Evolutionary conservation across 345 rosid genomes (phyloP).

Genomic region (Acer yangbiense): DNA sequence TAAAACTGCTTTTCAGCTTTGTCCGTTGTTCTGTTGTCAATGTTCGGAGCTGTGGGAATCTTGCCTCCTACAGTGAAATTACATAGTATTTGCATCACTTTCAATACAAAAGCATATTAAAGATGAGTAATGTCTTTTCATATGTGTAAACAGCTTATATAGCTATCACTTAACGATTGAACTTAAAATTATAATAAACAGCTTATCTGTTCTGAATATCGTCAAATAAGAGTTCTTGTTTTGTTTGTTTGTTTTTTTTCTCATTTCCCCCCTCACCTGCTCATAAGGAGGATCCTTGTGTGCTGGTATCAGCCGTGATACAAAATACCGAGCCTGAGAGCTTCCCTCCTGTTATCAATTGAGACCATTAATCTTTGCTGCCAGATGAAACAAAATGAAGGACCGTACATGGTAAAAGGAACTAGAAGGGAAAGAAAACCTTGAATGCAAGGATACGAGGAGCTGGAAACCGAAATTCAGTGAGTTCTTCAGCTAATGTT

Average conservation of each 20-base stretch:
- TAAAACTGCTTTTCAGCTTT: slow-evolving; percentile 79
- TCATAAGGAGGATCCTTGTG: slow-evolving; percentile 99
- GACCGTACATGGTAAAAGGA: background rate
- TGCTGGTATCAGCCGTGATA: slow-evolving; percentile 89
- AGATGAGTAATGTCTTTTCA: background rate
- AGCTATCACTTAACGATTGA: background rate
- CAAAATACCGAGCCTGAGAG: slow-evolving; percentile 94
- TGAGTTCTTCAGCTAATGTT: slow-evolving; percentile 94
- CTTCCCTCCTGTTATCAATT: slow-evolving; percentile 76
- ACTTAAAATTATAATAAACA: background rate
- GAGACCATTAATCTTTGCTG: slow-evolving; percentile 15
- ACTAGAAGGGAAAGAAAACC: slow-evolving; percentile 40
- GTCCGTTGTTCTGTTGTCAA: slow-evolving; percentile 65
- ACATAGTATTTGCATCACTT: slow-evolving; percentile 1
- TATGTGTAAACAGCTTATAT: background rate
- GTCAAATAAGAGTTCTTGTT: background rate
- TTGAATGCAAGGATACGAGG: slow-evolving; percentile 94
- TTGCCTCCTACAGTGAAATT: slow-evolving; percentile 69
- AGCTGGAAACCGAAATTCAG: slow-evolving; percentile 93
- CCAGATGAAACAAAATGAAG: background rate
- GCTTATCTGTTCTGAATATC: background rate
- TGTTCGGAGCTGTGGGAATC: slow-evolving; percentile 79
- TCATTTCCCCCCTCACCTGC: slow-evolving; percentile 49
- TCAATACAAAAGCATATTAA: background rate
- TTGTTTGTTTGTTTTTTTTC: background rate